Conservation (phyloP, 495 filamentous ascomycete genomes). For the Podospora pseudocomata region DNA sequence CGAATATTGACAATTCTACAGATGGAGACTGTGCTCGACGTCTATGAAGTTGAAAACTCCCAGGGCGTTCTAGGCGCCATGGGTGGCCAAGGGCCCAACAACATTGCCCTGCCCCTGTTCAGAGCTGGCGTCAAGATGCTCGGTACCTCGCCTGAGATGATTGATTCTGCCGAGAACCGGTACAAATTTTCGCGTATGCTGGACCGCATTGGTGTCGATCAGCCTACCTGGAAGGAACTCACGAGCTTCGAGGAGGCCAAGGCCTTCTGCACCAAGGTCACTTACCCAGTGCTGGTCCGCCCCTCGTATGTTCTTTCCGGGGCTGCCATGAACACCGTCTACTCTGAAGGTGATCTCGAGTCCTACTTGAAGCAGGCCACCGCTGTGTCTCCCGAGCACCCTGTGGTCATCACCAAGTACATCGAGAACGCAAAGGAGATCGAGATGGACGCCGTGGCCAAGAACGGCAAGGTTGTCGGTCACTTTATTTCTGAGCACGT, state of each 20-base stretch:
- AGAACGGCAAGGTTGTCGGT: conserved; percentile 77
- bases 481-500: conserved; percentile 96
- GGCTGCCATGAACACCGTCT: conserved; percentile 96
- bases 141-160: conserved; percentile 97
- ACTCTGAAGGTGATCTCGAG: conserved; percentile 79
- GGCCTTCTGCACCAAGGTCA: conserved; percentile 75
- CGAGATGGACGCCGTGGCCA: conserved; percentile 93
- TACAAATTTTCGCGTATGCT: conserved; percentile 99
- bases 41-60: conserved; percentile 85
- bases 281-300: conserved; percentile 89
- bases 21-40: conserved; percentile 88
- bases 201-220: conserved; percentile 92
- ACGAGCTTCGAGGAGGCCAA: conserved; percentile 85
- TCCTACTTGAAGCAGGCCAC: conserved; percentile 83
- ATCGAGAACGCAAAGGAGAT: conserved; percentile 97
- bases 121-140: conserved; percentile 87
- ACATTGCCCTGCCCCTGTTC: conserved; percentile 87
- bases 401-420: conserved; percentile 97
- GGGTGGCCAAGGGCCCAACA: conserved; percentile 98
- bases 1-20: too few species aligned
- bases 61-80: conserved; percentile 94
- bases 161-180: conserved; percentile 93
- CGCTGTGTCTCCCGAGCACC: conserved; percentile 91
- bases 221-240: conserved; percentile 96
- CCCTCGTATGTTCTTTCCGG: conserved; percentile 95